Conservation (phyloP, 495 filamentous ascomycete species). For the Penicillium mononematosum region DNA sequence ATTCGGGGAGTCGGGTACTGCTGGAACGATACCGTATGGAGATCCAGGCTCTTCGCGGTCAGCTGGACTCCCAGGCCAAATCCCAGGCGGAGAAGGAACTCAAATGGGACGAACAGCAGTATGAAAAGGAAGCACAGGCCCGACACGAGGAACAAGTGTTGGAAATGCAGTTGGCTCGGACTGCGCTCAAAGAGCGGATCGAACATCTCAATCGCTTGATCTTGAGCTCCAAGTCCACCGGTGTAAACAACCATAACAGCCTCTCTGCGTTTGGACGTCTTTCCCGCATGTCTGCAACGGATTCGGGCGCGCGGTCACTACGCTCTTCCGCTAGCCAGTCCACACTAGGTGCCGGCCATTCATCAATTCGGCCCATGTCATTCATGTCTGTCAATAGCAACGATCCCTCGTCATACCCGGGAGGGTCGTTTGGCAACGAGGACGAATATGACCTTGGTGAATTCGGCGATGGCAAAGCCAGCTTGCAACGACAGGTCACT, state of each 20-base stretch:
- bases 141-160: constrained; percentile 96
- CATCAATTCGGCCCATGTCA: constrained; percentile 62
- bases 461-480: constrained; percentile 84
- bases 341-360: constrained; percentile 53
- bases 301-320: constrained; percentile 53
- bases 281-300: constrained; percentile 56
- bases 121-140: constrained; percentile 76
- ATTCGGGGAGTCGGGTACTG: constrained; percentile 80
- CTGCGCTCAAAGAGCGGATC: constrained; percentile 93
- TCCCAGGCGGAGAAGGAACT: constrained; percentile 67
- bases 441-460: constrained; percentile 79
- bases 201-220: constrained; percentile 96
- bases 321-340: constrained; percentile 75
- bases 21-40: constrained; percentile 94
- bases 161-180: constrained; percentile 95
- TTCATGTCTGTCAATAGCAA: constrained; percentile 57
- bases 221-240: constrained; percentile 89
- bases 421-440: constrained; percentile 40
- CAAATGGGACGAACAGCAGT: constrained; percentile 65
- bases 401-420: constrained; percentile 38
- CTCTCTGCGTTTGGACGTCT: constrained; percentile 71
- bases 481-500: constrained; percentile 73
- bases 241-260: constrained; percentile 76
- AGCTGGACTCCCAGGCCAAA: constrained; percentile 76
- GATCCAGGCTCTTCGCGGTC: constrained; percentile 75